Conservation (phyloP, 441 rosid species). For the Adansonia gregorii region DNA sequence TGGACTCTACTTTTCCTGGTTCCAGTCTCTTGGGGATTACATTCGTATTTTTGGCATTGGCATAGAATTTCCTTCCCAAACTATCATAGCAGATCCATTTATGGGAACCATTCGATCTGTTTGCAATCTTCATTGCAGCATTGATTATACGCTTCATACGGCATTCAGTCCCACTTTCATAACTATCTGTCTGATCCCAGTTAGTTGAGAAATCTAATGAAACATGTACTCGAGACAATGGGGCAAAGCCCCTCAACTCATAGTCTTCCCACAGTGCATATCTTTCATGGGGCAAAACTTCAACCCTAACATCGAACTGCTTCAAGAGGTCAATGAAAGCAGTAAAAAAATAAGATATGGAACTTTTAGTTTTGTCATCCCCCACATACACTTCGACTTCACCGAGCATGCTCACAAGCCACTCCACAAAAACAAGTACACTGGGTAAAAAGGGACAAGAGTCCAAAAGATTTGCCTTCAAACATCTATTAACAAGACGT, state of each 20-base stretch:
- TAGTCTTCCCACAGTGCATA: conserved; percentile 88
- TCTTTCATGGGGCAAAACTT: conserved; percentile 31
- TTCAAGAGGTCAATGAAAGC: conserved; percentile 52
- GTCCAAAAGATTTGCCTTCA: conserved; percentile 45
- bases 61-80: conserved; percentile 34
- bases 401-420: conserved; percentile 55
- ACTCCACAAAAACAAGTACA: conserved; percentile 72
- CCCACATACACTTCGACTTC: conserved; percentile 38
- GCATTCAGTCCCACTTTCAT: conserved; percentile 43
- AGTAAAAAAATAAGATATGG: conserved; percentile 62
- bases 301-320: conserved; percentile 39
- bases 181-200: conserved; percentile 42
- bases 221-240: conserved; percentile 49
- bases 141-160: conserved; percentile 58
- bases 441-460: conserved; percentile 70
- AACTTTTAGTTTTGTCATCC: conserved; percentile 54
- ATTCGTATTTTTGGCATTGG: conserved; percentile 24
- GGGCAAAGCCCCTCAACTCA: conserved; percentile 76
- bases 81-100: conserved; percentile 63
- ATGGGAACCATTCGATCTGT: conserved; percentile 44
- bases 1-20: conserved; percentile 29
- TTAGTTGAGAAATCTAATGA: conserved; percentile 63
- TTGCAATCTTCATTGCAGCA: conserved; percentile 68
- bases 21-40: conserved; percentile 22
- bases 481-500: conserved; percentile 62